phyloP scores from a whole-genome alignment of 768 basidiomycete genomes.

The Pleurotus citrinopileatus region DNA sequence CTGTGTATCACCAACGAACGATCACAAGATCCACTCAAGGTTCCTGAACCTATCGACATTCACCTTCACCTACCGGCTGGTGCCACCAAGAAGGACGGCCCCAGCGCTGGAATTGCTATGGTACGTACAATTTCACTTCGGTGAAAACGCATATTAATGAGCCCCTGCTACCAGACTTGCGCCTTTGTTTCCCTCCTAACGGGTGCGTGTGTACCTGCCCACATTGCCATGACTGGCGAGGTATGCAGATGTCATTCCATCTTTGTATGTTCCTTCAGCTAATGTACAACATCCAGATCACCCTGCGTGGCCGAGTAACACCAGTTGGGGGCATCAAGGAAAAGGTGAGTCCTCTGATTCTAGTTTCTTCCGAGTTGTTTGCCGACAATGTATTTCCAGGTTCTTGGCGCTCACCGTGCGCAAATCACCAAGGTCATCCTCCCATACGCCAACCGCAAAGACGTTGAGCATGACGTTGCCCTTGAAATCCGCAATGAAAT shows the following conservation, averaged over 20 bases:
- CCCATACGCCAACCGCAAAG: slow-evolving; percentile 81
- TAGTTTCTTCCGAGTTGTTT: too few species aligned
- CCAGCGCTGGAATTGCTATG: slow-evolving; percentile 89
- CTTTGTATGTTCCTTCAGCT: background rate
- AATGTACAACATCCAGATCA: slow-evolving; percentile 46
- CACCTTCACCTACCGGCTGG: slow-evolving; percentile 90
- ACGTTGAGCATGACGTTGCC: slow-evolving; percentile 84
- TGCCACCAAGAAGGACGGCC: slow-evolving; percentile 92
- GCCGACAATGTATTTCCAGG: too few species aligned
- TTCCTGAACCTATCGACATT: slow-evolving; percentile 72
- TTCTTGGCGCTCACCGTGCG: slow-evolving; percentile 87
- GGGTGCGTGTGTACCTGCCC: slow-evolving; percentile 66
- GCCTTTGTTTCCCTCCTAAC: slow-evolving; percentile 86
- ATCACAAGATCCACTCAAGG: slow-evolving; percentile 71
- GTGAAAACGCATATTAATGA: background rate
- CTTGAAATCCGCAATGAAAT: slow-evolving; percentile 69
- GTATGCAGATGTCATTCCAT: slow-evolving; percentile 27
- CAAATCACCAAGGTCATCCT: slow-evolving; percentile 81
- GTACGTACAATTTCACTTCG: slow-evolving; percentile 33
- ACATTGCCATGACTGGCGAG: slow-evolving; percentile 91
- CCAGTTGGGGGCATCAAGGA: slow-evolving; percentile 92
- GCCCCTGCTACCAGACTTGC: slow-evolving; percentile 47
- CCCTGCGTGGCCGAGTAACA: slow-evolving; percentile 76
- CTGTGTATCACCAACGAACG: slow-evolving; percentile 70
- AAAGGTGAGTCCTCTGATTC: too few species aligned